These are phyloP conservation scores for Stylosanthes scabra DNA, from an alignment of 331 rosid species.

Conservation along the genomic window DNA sequence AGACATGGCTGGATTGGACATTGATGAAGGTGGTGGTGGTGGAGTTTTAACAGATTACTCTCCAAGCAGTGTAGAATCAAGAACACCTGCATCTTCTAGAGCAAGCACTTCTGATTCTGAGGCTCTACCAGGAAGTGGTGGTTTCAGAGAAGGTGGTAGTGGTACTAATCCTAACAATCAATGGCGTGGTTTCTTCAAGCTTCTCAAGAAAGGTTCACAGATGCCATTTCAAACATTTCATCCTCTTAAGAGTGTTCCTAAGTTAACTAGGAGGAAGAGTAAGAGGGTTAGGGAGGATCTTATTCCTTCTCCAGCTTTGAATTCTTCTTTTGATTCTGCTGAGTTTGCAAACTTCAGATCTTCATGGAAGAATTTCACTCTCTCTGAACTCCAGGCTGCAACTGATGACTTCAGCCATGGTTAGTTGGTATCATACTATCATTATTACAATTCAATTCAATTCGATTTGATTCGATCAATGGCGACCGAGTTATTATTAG, in stretches of 20 bases:
- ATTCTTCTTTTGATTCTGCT: constrained; percentile 54
- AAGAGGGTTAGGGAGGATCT: constrained; percentile 74
- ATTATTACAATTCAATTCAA: too few relatives aligned
- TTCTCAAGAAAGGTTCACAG: constrained; percentile 75
- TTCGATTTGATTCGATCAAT: too few relatives aligned
- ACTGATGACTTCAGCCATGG: constrained; percentile 83
- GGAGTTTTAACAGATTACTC: constrained; percentile 41
- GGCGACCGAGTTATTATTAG: too few relatives aligned
- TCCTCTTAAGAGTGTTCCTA: constrained; percentile 61
- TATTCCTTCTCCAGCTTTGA: constrained; percentile 58
- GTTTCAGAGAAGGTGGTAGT: constrained; percentile 23
- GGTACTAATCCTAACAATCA: constrained; percentile 27
- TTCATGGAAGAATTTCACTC: constrained; percentile 82
- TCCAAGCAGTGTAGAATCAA: constrained; percentile 56
- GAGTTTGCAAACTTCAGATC: constrained; percentile 71
- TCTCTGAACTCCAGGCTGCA: constrained; percentile 67
- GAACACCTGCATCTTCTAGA: constrained; percentile 52
- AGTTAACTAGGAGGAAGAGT: constrained; percentile 75
- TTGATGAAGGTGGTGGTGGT: constrained; percentile 56
- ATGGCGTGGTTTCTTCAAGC: constrained; percentile 67
- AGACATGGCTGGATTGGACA: constrained; percentile 57
- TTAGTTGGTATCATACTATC: constrained; percentile 24
- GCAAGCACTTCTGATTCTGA: constrained; percentile 80
- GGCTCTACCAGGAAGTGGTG: constrained; percentile 19
- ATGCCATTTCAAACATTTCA: constrained; percentile 63